Conservation (phyloP, 2,329 filamentous ascomycete genomes). For the Sporothrix mexicana region DNA sequence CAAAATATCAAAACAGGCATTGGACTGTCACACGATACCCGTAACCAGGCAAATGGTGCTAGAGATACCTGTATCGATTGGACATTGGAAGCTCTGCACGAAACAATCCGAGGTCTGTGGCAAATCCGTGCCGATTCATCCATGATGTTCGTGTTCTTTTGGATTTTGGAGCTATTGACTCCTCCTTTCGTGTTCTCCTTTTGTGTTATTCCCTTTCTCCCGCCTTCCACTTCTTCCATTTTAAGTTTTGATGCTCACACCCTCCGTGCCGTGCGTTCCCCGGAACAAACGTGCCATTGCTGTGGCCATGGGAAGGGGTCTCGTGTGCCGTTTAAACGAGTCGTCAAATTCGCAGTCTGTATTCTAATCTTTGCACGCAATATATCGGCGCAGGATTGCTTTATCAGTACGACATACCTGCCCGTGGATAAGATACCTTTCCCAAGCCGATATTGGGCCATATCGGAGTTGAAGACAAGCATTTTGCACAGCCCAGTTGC, state of each 20-base stretch:
- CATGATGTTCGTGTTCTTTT: background rate
- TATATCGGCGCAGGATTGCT: background rate
- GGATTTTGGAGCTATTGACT: background rate
- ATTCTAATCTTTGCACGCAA: background rate
- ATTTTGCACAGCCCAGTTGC: conserved; percentile 10
- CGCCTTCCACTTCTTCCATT: background rate
- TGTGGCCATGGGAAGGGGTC: background rate
- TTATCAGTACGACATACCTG: too few species aligned
- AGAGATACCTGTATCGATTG: background rate
- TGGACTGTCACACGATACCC: background rate
- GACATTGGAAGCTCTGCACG: too few species aligned
- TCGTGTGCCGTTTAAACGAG: background rate
- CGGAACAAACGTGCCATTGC: conserved; percentile 19
- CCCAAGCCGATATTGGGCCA: background rate
- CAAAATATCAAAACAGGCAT: background rate
- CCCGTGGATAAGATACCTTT: conserved; percentile 1
- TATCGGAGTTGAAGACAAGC: background rate
- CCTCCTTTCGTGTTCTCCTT: background rate
- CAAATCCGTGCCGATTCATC: background rate
- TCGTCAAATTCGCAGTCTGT: background rate
- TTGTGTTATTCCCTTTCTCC: background rate
- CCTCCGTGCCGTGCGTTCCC: conserved; percentile 27
- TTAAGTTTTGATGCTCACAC: too few species aligned
- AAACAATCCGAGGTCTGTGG: too few species aligned
- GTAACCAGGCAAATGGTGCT: background rate